Evolutionary conservation across 2,329 filamentous ascomycete species (phyloP).

Genomic region (Nigrospora sphaerica): DNA sequence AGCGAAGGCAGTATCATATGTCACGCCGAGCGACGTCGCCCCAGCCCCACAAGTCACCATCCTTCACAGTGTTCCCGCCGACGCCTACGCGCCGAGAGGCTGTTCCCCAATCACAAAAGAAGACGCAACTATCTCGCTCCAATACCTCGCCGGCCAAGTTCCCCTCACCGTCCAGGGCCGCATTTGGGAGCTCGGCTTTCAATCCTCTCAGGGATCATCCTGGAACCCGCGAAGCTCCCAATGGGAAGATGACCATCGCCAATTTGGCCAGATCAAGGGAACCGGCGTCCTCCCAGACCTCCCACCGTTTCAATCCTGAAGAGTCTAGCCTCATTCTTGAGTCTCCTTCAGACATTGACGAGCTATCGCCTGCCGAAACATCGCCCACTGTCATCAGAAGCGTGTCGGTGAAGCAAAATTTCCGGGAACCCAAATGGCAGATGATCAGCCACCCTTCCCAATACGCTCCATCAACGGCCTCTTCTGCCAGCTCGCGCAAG

Average conservation of each 20-base stretch:
- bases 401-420: constrained; percentile 26
- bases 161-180: constrained; percentile 32
- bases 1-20: constrained; percentile 6
- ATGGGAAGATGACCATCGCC: constrained; percentile 15
- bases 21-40: constrained; percentile 42
- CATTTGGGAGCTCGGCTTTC: constrained; percentile 19
- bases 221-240: constrained; percentile 9
- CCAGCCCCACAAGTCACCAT: constrained; percentile 26
- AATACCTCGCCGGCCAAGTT: constrained; percentile 47
- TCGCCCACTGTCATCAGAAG: constrained; percentile 8
- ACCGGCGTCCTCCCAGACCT: constrained; percentile 6
- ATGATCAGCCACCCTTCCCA: constrained; percentile 34
- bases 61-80: constrained; percentile 37
- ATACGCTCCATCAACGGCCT: constrained; percentile 21
- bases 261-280: constrained; percentile 12
- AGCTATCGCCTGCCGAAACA: not conserved
- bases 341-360: constrained; percentile 27
- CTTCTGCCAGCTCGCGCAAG: constrained; percentile 20
- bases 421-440: constrained; percentile 38
- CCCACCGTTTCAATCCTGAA: constrained; percentile 20
- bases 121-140: constrained; percentile 31
- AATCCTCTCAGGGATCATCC: constrained; percentile 12
- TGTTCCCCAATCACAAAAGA: constrained; percentile 4
- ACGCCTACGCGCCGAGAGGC: constrained; percentile 16
- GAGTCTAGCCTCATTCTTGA: constrained; percentile 31